Evolutionary conservation across 371 early-diverging fungal species (phyloP), one percentile per base, ranked within the genome.

Genomic region (Mucor indicus): DNA sequence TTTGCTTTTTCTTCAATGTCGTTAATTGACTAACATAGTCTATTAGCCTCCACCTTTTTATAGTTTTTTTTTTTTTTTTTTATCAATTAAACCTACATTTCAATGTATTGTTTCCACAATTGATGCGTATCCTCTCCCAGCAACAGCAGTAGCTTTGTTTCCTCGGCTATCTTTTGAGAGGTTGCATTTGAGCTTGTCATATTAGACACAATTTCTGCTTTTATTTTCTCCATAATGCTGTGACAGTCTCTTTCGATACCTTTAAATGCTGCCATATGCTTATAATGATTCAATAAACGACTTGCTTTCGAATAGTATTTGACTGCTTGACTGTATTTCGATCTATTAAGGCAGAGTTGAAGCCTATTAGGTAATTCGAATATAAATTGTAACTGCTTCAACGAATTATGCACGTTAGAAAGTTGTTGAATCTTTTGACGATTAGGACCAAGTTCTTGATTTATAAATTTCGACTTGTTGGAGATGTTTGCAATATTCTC

Each of bases 351-450:
- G 36, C 83, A 84, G 29, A 70, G 68, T 16, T 77, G 72, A 17
- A 96, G 69, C 50, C 83, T 70, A 12, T 72, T 74, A 1, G 96
- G 96, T 35, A 96, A 62, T 15, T 91, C 93, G 64, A 88, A 89
- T 6, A 96, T 78, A 53, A 92, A 87, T 64, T 93, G 89, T 31
- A 95, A 77, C 67, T 85, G 80, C 24, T 83, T 77, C 20, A 93
- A 62, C 13, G 87, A 72, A 40, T 77, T 77, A 51, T 91, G 90
- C n/a, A 86, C 86, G n/a, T 79, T 80, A 22, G 75, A 77, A 21
- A 93, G 72, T 31, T 89, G 83, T 17, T 74, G 77, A n/a, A 92
- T 87, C 44, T 85, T 85, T 20, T 75, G 77, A 15, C 90, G 74
- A 37, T 85, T 80, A n/a, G 75, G 70, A 2, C 77, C 78, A 15